phyloP scores from a whole-genome alignment of 1,139 yeast genomes.

The Yamadazyma spencermartinsiae region DNA sequence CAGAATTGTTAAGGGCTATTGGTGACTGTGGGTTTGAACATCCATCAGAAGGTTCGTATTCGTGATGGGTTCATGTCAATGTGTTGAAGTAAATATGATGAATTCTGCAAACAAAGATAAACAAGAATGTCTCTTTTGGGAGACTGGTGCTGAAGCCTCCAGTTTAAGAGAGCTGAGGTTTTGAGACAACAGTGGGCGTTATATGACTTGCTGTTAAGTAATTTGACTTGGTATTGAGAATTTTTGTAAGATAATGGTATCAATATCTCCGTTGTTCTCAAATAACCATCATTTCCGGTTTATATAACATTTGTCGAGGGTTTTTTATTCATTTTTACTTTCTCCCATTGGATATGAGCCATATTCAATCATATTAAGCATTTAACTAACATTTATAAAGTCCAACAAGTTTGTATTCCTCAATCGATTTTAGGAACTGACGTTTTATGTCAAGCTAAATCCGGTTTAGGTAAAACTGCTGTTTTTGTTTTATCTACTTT shows the following conservation, averaged over 20 bases:
- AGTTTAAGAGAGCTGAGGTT: too few species aligned
- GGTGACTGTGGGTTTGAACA: constrained; percentile 99
- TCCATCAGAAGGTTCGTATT: constrained; percentile 93
- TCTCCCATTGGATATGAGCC: constrained; percentile 1
- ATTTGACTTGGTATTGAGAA: too few species aligned
- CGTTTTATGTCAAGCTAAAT: constrained; percentile 97
- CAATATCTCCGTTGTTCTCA: too few species aligned
- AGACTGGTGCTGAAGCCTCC: too few species aligned
- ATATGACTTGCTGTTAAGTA: too few species aligned
- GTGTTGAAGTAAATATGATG: constrained; percentile 1
- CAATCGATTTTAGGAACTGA: constrained; percentile 98
- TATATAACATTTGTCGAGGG: too few species aligned
- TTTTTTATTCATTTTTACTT: not conserved
- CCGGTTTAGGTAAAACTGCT: constrained; percentile 99
- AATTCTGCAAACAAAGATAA: not conserved
- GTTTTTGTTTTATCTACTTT: constrained; percentile 94
- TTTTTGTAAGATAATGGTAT: too few species aligned
- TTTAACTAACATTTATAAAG: constrained; percentile 34
- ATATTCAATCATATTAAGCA: not conserved
- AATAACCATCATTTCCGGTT: too few species aligned
- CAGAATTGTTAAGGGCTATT: constrained; percentile 94
- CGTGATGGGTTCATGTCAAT: not conserved
- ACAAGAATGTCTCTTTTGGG: not conserved
- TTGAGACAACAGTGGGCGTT: too few species aligned
- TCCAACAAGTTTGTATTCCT: constrained; percentile 98